phyloP scores from a whole-genome alignment of 345 rosid genomes.

The Anacardium occidentale region DNA sequence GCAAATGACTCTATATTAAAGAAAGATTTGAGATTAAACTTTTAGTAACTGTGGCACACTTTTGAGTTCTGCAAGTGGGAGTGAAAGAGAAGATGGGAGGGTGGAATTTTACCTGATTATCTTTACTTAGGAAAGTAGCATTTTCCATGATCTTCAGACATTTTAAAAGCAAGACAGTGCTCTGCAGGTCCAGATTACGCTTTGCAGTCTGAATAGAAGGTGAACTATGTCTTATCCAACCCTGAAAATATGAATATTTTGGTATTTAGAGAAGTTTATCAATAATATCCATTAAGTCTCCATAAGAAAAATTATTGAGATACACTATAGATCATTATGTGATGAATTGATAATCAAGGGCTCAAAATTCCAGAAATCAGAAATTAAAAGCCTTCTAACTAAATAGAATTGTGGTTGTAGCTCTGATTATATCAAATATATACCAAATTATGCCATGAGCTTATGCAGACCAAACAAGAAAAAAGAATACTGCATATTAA shows the following conservation, averaged over 20 bases:
- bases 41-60: conserved; percentile 4
- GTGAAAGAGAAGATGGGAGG: background rate
- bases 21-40: conserved; percentile 11
- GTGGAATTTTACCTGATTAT: conserved; percentile 63
- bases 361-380: background rate
- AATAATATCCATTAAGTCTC: background rate
- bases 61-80: background rate
- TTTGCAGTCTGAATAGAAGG: conserved; percentile 38
- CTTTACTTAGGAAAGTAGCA: conserved; percentile 83
- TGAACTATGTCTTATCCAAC: conserved; percentile 34
- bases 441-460: background rate
- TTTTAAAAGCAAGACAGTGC: conserved; percentile 61
- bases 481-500: background rate
- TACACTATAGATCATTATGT: background rate
- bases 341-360: background rate
- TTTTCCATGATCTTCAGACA: conserved; percentile 96
- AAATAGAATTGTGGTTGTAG: background rate
- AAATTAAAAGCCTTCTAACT: background rate
- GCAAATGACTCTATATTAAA: conserved; percentile 71
- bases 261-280: conserved; percentile 2
- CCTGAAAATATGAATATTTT: conserved; percentile 38
- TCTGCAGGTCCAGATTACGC: conserved; percentile 43
- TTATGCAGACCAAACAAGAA: background rate
- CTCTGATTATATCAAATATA: background rate
- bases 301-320: background rate